Evolutionary conservation across 441 rosid species (phyloP).

Genomic region (Brassica balearica): DNA sequence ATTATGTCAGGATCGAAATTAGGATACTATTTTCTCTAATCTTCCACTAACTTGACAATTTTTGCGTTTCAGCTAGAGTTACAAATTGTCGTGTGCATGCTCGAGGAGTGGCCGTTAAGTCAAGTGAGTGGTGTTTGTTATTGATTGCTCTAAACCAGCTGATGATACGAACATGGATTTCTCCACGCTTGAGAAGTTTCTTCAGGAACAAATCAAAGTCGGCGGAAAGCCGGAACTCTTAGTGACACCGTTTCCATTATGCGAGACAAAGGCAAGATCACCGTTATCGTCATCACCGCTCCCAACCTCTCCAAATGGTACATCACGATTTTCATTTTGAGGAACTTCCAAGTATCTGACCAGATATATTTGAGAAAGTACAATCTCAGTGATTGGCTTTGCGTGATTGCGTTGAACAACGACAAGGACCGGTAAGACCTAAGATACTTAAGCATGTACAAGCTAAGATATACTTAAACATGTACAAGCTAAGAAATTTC

Average conservation of each 20-base stretch:
- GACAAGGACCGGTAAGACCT: background rate
- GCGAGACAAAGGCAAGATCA: no score
- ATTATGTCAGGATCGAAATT: background rate
- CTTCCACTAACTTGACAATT: background rate
- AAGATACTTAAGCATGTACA: background rate
- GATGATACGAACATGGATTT: no score
- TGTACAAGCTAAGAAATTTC: background rate
- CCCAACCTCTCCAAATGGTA: no score
- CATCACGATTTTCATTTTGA: no score
- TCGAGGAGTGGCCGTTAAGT: background rate
- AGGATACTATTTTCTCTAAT: background rate
- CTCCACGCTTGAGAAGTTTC: no score
- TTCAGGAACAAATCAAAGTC: no score
- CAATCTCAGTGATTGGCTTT: background rate
- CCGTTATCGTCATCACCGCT: no score
- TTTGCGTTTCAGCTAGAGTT: background rate
- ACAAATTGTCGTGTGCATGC: background rate
- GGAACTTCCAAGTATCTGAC: background rate
- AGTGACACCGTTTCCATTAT: no score
- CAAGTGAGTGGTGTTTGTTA: no score
- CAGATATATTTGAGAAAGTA: background rate
- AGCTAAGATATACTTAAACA: background rate
- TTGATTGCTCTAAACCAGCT: no score
- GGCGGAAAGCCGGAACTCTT: no score
- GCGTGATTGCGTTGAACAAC: background rate